These are phyloP conservation scores for Entomophthora muscae DNA, from an alignment of 371 early-diverging fungal species.

Conservation along the genomic window DNA sequence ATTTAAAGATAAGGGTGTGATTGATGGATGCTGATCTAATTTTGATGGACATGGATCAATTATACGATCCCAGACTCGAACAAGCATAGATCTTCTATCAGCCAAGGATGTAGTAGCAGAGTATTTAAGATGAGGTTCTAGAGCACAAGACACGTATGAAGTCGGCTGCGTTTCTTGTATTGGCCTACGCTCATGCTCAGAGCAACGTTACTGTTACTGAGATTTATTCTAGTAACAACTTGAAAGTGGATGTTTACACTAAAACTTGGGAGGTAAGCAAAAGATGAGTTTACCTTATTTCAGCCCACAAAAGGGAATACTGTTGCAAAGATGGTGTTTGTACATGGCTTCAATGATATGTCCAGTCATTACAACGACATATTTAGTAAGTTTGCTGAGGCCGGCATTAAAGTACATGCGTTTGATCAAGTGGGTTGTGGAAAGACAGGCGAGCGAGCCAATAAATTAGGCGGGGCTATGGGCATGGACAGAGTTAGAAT, in stretches of 20 bases:
- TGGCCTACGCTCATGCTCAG: background rate
- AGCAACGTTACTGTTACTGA: background rate
- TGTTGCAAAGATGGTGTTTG: slow-evolving; percentile 20
- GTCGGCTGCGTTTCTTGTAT: background rate
- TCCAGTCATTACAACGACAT: slow-evolving; percentile 30
- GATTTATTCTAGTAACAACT: background rate
- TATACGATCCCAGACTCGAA: too few species aligned
- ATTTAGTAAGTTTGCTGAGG: slow-evolving; percentile 25
- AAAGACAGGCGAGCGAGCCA: slow-evolving; percentile 27
- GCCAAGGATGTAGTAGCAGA: too few species aligned
- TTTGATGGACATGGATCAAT: too few species aligned
- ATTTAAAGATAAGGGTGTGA: too few species aligned
- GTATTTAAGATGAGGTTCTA: too few species aligned
- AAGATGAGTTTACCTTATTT: background rate
- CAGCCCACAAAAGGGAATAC: background rate
- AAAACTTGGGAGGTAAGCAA: slow-evolving; percentile 23
- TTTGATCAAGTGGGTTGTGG: slow-evolving; percentile 52
- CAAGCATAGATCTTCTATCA: too few species aligned
- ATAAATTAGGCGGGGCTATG: slow-evolving; percentile 26
- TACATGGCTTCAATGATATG: slow-evolving; percentile 53
- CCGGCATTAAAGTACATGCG: slow-evolving; percentile 31
- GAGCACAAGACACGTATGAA: too few species aligned
- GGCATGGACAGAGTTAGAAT: slow-evolving; percentile 22
- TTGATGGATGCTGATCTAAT: too few species aligned
- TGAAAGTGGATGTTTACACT: slow-evolving; percentile 21